These are phyloP conservation scores for Haplographium delicatum DNA, from an alignment of 495 filamentous ascomycete genomes.

Conservation along the genomic window DNA sequence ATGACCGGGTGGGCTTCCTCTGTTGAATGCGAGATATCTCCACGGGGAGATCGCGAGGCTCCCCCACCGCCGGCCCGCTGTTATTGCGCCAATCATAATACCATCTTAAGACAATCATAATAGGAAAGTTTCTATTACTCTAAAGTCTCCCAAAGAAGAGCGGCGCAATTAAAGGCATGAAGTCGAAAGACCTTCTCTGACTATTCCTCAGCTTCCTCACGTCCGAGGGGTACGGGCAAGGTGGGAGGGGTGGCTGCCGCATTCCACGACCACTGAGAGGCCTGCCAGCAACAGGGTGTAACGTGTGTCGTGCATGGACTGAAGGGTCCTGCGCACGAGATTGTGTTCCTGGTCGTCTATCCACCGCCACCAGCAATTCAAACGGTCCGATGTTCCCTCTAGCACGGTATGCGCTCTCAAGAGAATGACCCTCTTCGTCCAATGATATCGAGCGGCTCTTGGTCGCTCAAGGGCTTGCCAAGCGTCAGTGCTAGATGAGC, in stretches of 20 bases:
- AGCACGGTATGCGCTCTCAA: background rate
- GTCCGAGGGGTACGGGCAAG: conserved; percentile 3
- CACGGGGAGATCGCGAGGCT: too few relatives aligned
- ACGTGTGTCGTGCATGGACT: conserved; percentile 18
- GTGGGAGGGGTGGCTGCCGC: background rate
- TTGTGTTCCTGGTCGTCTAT: conserved; percentile 3
- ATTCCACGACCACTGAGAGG: background rate
- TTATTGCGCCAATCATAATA: too few relatives aligned
- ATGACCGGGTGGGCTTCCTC: too few relatives aligned
- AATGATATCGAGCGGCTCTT: too few relatives aligned
- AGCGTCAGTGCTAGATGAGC: too few relatives aligned
- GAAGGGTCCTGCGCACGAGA: conserved; percentile 5
- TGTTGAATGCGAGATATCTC: too few relatives aligned
- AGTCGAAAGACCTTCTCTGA: conserved; percentile 1
- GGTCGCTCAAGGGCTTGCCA: too few relatives aligned
- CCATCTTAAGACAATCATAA: too few relatives aligned
- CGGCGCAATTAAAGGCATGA: conserved; percentile 16
- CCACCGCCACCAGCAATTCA: conserved; percentile 7
- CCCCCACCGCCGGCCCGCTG: too few relatives aligned
- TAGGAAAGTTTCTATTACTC: too few relatives aligned
- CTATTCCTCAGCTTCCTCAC: conserved; percentile 8
- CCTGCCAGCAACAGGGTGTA: background rate
- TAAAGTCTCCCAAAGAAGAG: too few relatives aligned
- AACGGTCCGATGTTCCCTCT: conserved; percentile 25
- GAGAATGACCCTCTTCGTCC: too few relatives aligned